Percentiles rank a stretch among this genome's conserved stretches.
These are phyloP conservation scores for Syzygium jambos DNA, from an alignment of 345 rosid species.

Conservation along the genomic window DNA sequence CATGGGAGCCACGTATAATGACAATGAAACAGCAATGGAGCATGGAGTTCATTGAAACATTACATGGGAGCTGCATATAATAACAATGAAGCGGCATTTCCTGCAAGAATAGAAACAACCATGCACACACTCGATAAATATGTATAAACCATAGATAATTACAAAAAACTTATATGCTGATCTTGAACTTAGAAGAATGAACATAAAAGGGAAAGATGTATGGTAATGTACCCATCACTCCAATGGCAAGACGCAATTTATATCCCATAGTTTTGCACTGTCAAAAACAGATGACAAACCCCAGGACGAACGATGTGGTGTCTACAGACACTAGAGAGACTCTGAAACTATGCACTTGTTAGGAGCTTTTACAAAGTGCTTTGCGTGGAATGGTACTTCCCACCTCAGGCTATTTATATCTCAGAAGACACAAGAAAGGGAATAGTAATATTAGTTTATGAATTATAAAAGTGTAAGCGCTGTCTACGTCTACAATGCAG, in stretches of 20 bases:
- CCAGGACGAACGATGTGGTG: background rate
- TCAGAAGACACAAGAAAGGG: background rate
- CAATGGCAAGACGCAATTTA: conserved; percentile 51
- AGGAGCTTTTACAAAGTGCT: background rate
- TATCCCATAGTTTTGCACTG: conserved; percentile 25
- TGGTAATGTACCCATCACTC: conserved; percentile 35
- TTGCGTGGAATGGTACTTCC: conserved; percentile 2
- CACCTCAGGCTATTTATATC: conserved; percentile 18
- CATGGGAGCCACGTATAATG: background rate
- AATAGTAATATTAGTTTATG: background rate
- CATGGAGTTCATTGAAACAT: background rate
- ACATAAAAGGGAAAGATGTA: background rate
- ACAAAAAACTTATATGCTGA: background rate
- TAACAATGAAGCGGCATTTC: conserved; percentile 72
- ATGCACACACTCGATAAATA: background rate
- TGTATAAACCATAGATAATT: background rate
- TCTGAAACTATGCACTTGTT: conserved; percentile 4
- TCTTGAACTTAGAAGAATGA: background rate
- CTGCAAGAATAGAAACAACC: conserved; percentile 27
- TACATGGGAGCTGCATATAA: conserved; percentile 74
- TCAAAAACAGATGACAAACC: background rate
- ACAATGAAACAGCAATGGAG: background rate
- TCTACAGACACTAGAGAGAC: background rate
- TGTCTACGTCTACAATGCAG: conserved; percentile 10
- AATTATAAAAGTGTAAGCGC: conserved; percentile 13